Conservation (phyloP, 345 rosid genomes). For the Angophora floribunda region DNA sequence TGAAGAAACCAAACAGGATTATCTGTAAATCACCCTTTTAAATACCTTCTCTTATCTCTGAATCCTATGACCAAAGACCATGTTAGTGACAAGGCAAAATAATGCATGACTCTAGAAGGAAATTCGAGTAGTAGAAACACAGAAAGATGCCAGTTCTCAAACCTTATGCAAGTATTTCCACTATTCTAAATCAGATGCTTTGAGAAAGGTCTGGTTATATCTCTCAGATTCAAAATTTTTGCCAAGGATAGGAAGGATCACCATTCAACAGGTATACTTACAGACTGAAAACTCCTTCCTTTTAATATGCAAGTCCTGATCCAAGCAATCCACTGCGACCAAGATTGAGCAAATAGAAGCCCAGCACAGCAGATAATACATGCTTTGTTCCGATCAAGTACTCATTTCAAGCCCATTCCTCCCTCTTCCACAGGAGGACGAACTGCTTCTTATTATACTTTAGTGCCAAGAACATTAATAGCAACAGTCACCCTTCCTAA, state of each 20-base stretch:
- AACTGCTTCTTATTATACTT: background rate
- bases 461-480: background rate
- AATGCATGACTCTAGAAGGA: background rate
- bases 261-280: background rate
- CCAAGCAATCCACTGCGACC: background rate
- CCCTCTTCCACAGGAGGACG: background rate
- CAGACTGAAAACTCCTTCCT: background rate
- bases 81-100: background rate
- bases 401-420: background rate
- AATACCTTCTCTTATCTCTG: background rate
- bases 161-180: background rate
- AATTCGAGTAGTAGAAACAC: background rate
- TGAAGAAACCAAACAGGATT: background rate
- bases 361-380: background rate
- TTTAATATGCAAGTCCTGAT: background rate
- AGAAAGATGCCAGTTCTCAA: background rate
- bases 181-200: background rate
- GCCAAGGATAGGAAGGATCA: background rate
- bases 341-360: background rate
- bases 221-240: background rate
- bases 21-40: background rate
- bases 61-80: background rate
- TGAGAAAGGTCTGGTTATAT: background rate
- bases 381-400: background rate
- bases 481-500: background rate